These are phyloP conservation scores for Fagopyrum esculentum DNA, from an alignment of 148 eudicot species.

Conservation along the genomic window DNA sequence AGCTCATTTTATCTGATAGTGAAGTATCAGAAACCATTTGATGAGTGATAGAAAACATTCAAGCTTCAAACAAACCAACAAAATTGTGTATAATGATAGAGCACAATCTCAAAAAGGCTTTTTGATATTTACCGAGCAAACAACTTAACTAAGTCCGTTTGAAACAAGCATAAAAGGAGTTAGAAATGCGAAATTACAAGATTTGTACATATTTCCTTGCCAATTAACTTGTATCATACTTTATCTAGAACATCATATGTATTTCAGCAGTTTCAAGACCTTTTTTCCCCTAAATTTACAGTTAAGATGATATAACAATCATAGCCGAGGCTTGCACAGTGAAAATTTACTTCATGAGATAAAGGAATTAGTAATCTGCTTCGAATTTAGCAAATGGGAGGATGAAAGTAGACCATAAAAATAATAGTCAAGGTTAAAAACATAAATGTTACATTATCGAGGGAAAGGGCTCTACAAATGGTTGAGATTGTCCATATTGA, in stretches of 20 bases:
- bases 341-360: background rate
- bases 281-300: background rate
- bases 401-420: background rate
- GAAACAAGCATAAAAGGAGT: background rate
- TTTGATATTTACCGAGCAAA: background rate
- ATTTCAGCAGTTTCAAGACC: background rate
- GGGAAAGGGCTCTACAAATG: slow-evolving; percentile 82
- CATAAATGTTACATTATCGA: slow-evolving; percentile 62
- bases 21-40: background rate
- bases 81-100: background rate
- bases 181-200: background rate
- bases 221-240: background rate
- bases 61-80: background rate
- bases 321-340: background rate
- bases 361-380: background rate
- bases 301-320: background rate
- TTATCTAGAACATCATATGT: background rate
- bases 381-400: background rate
- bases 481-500: slow-evolving; percentile 92
- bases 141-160: background rate
- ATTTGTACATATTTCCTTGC: background rate
- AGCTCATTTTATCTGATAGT: background rate
- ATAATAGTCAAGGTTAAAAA: background rate
- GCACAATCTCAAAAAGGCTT: background rate
- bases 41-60: background rate